phyloP scores from a whole-genome alignment of 306 rosid species.

The Malus asiatica region DNA sequence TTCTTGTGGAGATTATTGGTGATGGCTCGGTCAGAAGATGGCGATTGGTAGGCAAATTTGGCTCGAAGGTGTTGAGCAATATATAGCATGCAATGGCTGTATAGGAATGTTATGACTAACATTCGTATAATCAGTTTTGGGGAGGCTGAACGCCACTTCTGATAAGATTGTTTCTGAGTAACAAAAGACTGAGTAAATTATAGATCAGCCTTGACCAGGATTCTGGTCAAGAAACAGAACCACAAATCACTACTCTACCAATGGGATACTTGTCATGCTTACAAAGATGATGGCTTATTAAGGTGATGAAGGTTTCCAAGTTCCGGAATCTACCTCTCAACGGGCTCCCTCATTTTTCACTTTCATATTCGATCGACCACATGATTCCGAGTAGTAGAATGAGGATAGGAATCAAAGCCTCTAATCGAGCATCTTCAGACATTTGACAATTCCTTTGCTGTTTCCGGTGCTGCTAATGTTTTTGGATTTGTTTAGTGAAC shows the following conservation, averaged over 20 bases:
- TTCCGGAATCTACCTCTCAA: no score
- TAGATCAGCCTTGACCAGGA: background rate
- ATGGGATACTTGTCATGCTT: background rate
- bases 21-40: constrained; percentile 8
- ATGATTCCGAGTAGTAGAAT: background rate
- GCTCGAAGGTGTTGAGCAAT: background rate
- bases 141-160: background rate
- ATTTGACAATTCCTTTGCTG: background rate
- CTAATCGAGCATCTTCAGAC: background rate
- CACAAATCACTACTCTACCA: no score
- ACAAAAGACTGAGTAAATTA: background rate
- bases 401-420: background rate
- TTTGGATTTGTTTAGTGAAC: no score
- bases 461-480: background rate
- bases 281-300: background rate
- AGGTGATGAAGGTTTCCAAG: background rate
- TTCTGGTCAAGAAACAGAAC: background rate
- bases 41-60: background rate
- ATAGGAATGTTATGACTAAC: background rate
- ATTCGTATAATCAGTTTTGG: background rate
- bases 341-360: background rate
- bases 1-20: constrained; percentile 72
- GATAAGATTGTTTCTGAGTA: background rate
- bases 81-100: background rate
- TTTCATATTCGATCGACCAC: background rate